A percentile compares a stretch with the other conserved stretches of the same genome.
Conservation (phyloP, 2,329 filamentous ascomycete species). For the Beauveria bassiana region DNA sequence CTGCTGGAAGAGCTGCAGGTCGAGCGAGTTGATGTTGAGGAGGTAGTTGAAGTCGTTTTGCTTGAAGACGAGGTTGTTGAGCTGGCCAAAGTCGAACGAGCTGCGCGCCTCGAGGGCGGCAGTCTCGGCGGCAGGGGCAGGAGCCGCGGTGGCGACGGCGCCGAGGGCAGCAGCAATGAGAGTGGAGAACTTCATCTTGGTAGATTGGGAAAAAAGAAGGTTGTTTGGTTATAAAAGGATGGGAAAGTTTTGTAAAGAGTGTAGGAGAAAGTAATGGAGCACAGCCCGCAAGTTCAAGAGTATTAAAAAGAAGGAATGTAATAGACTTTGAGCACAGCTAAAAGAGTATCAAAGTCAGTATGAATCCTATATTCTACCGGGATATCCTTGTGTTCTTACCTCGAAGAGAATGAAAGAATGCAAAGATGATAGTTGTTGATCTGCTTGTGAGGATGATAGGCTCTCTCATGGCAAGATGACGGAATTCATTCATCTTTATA, state of each 20-base stretch:
- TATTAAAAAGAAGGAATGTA: constrained; percentile 15
- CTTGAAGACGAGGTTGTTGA: constrained; percentile 34
- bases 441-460: constrained; percentile 14
- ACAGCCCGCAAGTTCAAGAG: constrained; percentile 17
- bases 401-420: constrained; percentile 9
- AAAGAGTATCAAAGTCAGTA: neutral
- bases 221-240: constrained; percentile 13
- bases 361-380: neutral
- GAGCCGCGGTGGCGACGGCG: constrained; percentile 36
- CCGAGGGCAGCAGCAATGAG: constrained; percentile 38
- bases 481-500: neutral
- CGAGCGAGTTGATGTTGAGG: constrained; percentile 38
- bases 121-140: constrained; percentile 23
- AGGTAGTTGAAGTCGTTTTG: constrained; percentile 37
- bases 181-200: constrained; percentile 38
- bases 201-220: constrained; percentile 15
- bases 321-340: constrained; percentile 9
- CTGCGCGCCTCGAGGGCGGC: constrained; percentile 29
- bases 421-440: constrained; percentile 1
- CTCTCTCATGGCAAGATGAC: neutral
- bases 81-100: constrained; percentile 30
- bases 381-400: neutral
- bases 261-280: constrained; percentile 13
- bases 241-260: constrained; percentile 18
- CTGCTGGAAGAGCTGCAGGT: constrained; percentile 34